Conservation (phyloP, 2,329 filamentous ascomycete genomes). For the Graphiopsis chlorocephala region DNA sequence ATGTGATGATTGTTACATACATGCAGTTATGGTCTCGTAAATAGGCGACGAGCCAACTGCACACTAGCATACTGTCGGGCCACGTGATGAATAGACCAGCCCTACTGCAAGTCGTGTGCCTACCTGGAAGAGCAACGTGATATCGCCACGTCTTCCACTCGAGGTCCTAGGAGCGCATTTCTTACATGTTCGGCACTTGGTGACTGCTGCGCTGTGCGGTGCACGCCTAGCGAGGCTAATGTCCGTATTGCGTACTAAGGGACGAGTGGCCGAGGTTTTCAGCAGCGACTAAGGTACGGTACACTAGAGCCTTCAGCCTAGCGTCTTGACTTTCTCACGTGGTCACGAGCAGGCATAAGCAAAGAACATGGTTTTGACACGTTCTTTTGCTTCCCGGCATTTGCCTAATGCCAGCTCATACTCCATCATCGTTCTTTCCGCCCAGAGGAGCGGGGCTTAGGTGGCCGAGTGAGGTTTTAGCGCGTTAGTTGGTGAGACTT, state of each 20-base stretch:
- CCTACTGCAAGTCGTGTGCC: not conserved
- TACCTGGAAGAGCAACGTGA: no score
- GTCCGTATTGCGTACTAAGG: not conserved
- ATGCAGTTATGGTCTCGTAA: no score
- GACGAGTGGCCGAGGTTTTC: not conserved
- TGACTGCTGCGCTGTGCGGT: not conserved
- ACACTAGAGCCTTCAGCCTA: not conserved
- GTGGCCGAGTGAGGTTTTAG: not conserved
- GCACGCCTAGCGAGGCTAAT: not conserved
- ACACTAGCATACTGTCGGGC: no score
- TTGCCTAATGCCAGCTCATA: not conserved
- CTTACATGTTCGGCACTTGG: not conserved
- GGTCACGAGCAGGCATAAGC: conserved; percentile 2
- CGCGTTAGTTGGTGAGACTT: not conserved
- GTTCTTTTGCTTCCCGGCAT: not conserved
- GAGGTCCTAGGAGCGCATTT: not conserved
- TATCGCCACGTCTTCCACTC: not conserved
- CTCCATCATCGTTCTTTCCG: not conserved
- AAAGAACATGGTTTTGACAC: not conserved
- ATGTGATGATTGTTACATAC: not conserved
- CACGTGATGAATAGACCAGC: not conserved
- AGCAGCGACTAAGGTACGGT: not conserved
- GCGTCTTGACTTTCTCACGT: not conserved
- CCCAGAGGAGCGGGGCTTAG: not conserved
- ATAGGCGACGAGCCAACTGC: not conserved